Evolutionary conservation across 169 alveolate genomes (phyloP), one percentile per base, ranked within the genome.

Genomic region (Plasmodium yoelii): DNA sequence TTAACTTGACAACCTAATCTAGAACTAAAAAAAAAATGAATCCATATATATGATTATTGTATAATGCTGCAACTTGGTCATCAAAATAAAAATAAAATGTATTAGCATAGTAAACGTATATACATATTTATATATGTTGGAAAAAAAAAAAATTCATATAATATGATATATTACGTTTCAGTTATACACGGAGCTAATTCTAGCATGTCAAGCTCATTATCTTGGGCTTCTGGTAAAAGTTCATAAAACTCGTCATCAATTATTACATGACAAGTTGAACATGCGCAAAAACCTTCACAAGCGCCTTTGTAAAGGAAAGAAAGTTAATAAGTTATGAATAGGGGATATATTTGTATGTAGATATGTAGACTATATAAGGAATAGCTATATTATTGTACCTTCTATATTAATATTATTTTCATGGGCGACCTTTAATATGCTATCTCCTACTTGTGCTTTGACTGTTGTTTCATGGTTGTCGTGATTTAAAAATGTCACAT

Each of bases 211-310:
- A 97, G 97, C 68, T 98, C 99, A 47, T 95, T 97, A 55, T 95
- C 98, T 9, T 92, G 69, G 1, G 99, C 98, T 19, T 94, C 96
- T 24, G 94, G 96, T 28, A 96, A 82, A 46, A 93, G 87, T 47
- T 98, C 97, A 88, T 96, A 98, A 26, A 96, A 74, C 51, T 96
- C 93, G 87, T 96, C 95, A 55, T 96, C 98, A 70, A 98, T 89
- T 28, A 98, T 96, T 2, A 98, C 99, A 92, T 98, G 99, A 87
- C 99, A 98, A 0, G 99, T 98, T 10, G 99, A 97, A 73, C 99
- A 98, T 1, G 99, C 99, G 51, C 96, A 92, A 57, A 97, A 94
- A 44, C 97, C 98, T 71, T 97, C 99, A 74, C 99, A 98, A 22
- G 99, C 99, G 5, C 99, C 99, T 96, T 95, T 97, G 47, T 93